These are phyloP conservation scores for Sesbania bispinosa DNA, from an alignment of 306 rosid genomes.

Conservation along the genomic window DNA sequence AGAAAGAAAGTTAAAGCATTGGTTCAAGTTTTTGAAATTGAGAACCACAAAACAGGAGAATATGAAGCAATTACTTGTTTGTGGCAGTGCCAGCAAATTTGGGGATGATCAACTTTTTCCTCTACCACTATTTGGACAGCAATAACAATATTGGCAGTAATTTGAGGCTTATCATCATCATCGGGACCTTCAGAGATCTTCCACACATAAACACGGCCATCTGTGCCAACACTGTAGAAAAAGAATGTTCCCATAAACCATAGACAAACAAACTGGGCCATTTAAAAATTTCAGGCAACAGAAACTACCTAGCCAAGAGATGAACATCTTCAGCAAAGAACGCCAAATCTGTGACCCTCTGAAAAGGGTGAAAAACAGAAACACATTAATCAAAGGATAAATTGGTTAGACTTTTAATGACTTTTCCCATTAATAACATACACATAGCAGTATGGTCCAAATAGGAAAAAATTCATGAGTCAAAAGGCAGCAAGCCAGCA, in stretches of 20 bases:
- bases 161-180: slow-evolving; percentile 86
- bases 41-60: slow-evolving; percentile 5
- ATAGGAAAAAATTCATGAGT: background rate
- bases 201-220: slow-evolving; percentile 92
- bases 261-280: background rate
- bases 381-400: slow-evolving; percentile 14
- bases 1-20: background rate
- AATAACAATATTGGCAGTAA: slow-evolving; percentile 72
- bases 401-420: background rate
- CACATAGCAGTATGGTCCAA: background rate
- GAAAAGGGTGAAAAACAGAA: slow-evolving; percentile 27
- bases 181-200: slow-evolving; percentile 94
- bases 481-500: slow-evolving; percentile 9
- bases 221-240: slow-evolving; percentile 79
- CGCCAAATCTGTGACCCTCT: slow-evolving; percentile 99
- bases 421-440: slow-evolving; percentile 1
- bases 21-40: slow-evolving; percentile 5
- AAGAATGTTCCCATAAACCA: slow-evolving; percentile 30
- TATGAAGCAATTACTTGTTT: slow-evolving; percentile 62
- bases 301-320: slow-evolving; percentile 86
- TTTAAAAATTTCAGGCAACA: slow-evolving; percentile 5
- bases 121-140: slow-evolving; percentile 75
- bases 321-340: slow-evolving; percentile 99
- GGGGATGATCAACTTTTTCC: slow-evolving; percentile 80
- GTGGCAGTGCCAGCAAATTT: slow-evolving; percentile 98